Base-by-base conservation (phyloP, 2,329 filamentous ascomycete genomes). In the Neofusicoccum kwambonambiense region DNA sequence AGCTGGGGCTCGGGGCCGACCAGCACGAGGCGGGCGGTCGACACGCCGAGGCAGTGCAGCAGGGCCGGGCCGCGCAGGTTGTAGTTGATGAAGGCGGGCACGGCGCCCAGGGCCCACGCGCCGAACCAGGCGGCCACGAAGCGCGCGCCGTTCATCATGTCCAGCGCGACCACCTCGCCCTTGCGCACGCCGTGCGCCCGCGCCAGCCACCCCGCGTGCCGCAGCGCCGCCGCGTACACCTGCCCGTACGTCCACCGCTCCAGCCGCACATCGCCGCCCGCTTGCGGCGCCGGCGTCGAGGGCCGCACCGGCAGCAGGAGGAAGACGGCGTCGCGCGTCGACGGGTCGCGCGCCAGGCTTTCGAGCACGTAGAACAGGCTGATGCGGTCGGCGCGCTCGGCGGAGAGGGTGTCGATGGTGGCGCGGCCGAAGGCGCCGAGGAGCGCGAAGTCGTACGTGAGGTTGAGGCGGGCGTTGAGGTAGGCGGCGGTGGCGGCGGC, bases 21-120 rank as follows among this genome's bases (percentile, higher is more conserved):
- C 1, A 90, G 72, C 3, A 90, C 71, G 42, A 90, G 66, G 47
- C 78, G 82, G 3, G 86, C 81, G 3, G 81, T 81, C 56, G 84
- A 85, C 61, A 89, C 81, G 66, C 80, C 82, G 41, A 91, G 72
- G 62, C 88, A 91, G 74, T 91, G 89, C 51, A 90, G 70, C 68
- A 92, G 75, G 1, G 88, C 85, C 68, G 88, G 83, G 0, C 85
- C 86, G 7, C 83, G 80, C 7, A 92, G 78, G 71, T 91, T 88
- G 73, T 89, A 86, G 73, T 92, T 92, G 73, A 92, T 88, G 75
- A 90, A 83, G 0, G 89, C 89, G 0, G 89, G 89, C 0, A 87
- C 87, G 13, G 86, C 86, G 3, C 89, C 89, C 64, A 91, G 84
- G 9, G 86, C 83, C 81, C 85, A 85, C 3, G 89, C 77, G 0